Base-by-base conservation (phyloP, 805 yeast genomes). In the Candida wancherniae region DNA sequence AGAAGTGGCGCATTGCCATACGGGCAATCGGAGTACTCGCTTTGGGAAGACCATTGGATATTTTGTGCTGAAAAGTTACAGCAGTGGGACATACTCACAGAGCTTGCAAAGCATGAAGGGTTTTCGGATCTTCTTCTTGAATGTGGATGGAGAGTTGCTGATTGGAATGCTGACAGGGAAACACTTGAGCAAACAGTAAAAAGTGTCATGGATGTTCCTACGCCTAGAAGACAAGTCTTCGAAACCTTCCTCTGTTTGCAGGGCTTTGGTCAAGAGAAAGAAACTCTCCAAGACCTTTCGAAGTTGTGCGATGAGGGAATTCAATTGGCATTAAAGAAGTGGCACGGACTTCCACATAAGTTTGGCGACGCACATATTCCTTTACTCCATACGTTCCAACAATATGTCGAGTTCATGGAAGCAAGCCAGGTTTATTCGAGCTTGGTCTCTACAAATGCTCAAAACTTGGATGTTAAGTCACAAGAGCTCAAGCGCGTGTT, bases 11-110 rank as follows among this genome's bases (percentile, higher is more conserved):
- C 84, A 3, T 62, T 92, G 22, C 98, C 99, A 0, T 92, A 85
- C 52, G 86, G 96, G 16, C 97, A 92, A 51, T 76, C 94, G 1
- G 99, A 92, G 53, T 92, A 92, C 48, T 79, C 92, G 0, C 66
- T 92, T 19, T 92, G 99, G 99, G 98, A 94, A 60, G 98, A 92
- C 52, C 94, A 88, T 50, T 92, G 99, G 99, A 87, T 92, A 34
- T 62, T 84, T 22, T 88, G 98, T 65, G 95, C 98, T 3, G 97
- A 92, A 53, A 90, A 90, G 55, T 65, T 92, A 23, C 98, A 92
- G 53, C 97, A 92, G 44, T 92, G 99, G 99, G 98, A 92, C 51
- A 81, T 92, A 28, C 66, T 92, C 37, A 90, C 98, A 0, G 99
- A 92, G 49, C 67, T 94, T 18, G 97, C 98, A 3, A 87, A 90